Evolutionary conservation across 75 land plant genomes (phyloP).

Genomic region (Picea sitchensis): DNA sequence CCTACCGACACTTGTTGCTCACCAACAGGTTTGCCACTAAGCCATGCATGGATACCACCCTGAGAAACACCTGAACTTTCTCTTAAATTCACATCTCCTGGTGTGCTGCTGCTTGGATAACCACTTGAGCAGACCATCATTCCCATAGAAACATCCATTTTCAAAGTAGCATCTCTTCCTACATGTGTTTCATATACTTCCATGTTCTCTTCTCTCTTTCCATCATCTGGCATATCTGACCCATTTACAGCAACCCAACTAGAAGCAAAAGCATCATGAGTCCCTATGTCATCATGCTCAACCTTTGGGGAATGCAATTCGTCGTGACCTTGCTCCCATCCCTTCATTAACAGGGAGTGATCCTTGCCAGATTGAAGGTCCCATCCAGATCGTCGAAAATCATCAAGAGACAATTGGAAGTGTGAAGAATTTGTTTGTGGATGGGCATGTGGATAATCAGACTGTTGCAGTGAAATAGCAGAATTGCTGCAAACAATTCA

Average conservation of each 20-base stretch:
- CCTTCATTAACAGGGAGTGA: not conserved
- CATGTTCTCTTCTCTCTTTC: constrained; percentile 9
- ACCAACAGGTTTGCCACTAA: constrained; percentile 30
- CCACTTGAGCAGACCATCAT: constrained; percentile 4
- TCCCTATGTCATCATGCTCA: constrained; percentile 17
- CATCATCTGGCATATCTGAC: constrained; percentile 6
- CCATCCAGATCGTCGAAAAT: constrained; percentile 24
- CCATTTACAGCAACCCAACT: constrained; percentile 19
- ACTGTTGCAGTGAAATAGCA: constrained; percentile 43
- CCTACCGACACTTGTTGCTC: constrained; percentile 29
- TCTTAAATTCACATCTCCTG: constrained; percentile 10
- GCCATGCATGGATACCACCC: constrained; percentile 37
- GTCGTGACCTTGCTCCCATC: constrained; percentile 9
- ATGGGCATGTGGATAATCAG: constrained; percentile 21
- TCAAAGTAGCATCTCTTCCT: not conserved
- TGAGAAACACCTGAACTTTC: constrained; percentile 31
- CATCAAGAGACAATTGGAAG: constrained; percentile 19
- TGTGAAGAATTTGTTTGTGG: constrained; percentile 7
- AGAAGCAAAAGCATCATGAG: constrained; percentile 10
- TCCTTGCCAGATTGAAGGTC: constrained; percentile 25
- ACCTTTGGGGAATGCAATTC: constrained; percentile 10
- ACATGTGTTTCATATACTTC: constrained; percentile 19
- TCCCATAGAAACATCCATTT: not conserved
- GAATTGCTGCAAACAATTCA: constrained; percentile 31
- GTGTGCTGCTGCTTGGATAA: constrained; percentile 2